Evolutionary conservation across 2,329 filamentous ascomycete genomes (phyloP).

Genomic region (Penicillium sp.): DNA sequence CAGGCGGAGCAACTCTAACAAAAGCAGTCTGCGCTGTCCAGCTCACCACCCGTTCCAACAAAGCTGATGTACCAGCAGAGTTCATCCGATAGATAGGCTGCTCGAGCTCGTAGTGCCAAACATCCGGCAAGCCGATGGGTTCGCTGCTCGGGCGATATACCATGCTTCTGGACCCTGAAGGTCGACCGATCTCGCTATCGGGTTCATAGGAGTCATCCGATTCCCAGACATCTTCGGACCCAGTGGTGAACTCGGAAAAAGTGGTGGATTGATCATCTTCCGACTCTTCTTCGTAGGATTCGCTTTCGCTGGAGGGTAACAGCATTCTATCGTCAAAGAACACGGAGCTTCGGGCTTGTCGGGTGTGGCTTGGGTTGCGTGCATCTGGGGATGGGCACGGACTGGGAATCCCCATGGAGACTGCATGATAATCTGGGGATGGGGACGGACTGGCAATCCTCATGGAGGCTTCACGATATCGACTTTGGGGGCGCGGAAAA

Average conservation of each 20-base stretch:
- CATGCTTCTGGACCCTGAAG: neutral
- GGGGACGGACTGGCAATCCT: neutral
- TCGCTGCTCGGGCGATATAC: neutral
- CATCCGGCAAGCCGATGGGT: neutral
- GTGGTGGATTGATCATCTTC: neutral
- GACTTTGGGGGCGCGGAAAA: neutral
- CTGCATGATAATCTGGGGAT: neutral
- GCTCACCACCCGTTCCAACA: neutral
- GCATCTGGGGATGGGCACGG: neutral
- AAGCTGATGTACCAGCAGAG: neutral
- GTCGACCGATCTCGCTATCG: too few species aligned
- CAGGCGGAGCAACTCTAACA: neutral
- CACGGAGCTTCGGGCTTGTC: too few species aligned
- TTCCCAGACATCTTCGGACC: neutral
- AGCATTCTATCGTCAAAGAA: neutral
- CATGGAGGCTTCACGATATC: neutral
- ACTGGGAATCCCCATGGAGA: neutral
- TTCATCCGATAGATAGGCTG: neutral
- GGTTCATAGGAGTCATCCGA: neutral
- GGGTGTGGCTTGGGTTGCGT: neutral
- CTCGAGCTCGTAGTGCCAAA: slow-evolving; percentile 1
- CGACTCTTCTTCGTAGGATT: neutral
- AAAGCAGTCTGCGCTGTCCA: neutral
- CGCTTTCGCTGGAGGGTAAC: neutral
- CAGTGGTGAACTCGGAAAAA: neutral